Conservation (phyloP, 2,329 filamentous ascomycete species). For the Sporothrix variecibatus region DNA sequence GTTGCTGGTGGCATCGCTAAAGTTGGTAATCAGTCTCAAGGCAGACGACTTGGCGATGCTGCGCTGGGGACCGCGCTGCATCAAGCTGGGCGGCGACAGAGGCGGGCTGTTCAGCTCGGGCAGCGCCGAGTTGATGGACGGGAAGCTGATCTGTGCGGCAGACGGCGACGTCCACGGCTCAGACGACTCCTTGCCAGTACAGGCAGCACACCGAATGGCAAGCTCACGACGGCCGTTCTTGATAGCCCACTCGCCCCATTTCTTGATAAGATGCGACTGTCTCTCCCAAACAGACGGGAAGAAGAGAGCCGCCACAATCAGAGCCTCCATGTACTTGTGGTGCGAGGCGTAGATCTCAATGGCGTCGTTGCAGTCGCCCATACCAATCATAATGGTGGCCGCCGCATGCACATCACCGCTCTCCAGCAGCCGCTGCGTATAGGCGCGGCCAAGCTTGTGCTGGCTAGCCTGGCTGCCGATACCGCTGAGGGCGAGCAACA, state of each 20-base stretch:
- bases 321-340: slow-evolving; percentile 87
- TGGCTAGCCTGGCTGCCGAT: slow-evolving; percentile 78
- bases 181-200: slow-evolving; percentile 79
- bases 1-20: slow-evolving; percentile 55
- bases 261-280: slow-evolving; percentile 81
- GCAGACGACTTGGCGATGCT: slow-evolving; percentile 78
- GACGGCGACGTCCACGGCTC: slow-evolving; percentile 88
- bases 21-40: slow-evolving; percentile 88
- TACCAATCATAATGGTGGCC: slow-evolving; percentile 86
- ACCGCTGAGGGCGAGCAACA: slow-evolving; percentile 86
- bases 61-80: slow-evolving; percentile 59
- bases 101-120: slow-evolving; percentile 68
- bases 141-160: slow-evolving; percentile 62
- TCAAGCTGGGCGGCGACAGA: slow-evolving; percentile 67
- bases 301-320: slow-evolving; percentile 81
- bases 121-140: slow-evolving; percentile 52
- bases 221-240: slow-evolving; percentile 85
- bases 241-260: slow-evolving; percentile 93
- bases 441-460: slow-evolving; percentile 86
- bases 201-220: slow-evolving; percentile 90
- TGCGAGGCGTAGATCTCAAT: slow-evolving; percentile 96
- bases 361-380: slow-evolving; percentile 90
- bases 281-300: slow-evolving; percentile 88
- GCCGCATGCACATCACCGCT: slow-evolving; percentile 89
- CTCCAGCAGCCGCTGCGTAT: slow-evolving; percentile 86